Conservation (phyloP, 2,329 filamentous ascomycete species). For the Colletotrichum sp. region DNA sequence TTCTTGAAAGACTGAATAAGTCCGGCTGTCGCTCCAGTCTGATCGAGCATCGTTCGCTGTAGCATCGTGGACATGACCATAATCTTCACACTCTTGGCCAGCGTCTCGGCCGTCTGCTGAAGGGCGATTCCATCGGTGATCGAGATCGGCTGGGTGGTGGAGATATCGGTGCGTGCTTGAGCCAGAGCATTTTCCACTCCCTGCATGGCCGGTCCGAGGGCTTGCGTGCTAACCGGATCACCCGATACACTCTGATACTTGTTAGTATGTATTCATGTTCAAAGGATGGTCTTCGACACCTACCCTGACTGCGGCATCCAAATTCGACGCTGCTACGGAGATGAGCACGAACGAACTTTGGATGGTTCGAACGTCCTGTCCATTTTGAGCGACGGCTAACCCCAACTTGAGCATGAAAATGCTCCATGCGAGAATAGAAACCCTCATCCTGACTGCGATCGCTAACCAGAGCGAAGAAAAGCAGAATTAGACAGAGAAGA, state of each 20-base stretch:
- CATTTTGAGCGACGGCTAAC: background rate
- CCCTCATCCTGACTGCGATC: background rate
- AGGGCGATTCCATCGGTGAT: conserved; percentile 25
- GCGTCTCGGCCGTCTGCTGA: background rate
- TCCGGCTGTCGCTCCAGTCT: background rate
- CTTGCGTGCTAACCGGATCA: background rate
- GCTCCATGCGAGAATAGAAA: background rate
- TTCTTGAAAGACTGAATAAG: conserved; percentile 3
- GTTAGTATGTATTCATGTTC: background rate
- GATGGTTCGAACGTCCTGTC: background rate
- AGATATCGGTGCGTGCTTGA: conserved; percentile 1
- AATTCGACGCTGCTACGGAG: background rate
- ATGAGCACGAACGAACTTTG: background rate
- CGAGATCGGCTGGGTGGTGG: conserved; percentile 25
- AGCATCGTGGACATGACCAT: conserved; percentile 19
- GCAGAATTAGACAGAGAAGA: background rate
- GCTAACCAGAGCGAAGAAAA: background rate
- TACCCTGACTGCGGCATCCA: background rate
- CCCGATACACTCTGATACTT: background rate
- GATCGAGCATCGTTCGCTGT: conserved; percentile 9
- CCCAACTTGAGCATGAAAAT: background rate
- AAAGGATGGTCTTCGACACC: background rate
- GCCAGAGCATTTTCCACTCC: conserved; percentile 13
- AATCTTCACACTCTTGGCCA: conserved; percentile 20
- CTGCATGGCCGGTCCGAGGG: background rate